These are phyloP conservation scores for Rosa multiflora DNA, from an alignment of 306 rosid genomes.

Conservation along the genomic window DNA sequence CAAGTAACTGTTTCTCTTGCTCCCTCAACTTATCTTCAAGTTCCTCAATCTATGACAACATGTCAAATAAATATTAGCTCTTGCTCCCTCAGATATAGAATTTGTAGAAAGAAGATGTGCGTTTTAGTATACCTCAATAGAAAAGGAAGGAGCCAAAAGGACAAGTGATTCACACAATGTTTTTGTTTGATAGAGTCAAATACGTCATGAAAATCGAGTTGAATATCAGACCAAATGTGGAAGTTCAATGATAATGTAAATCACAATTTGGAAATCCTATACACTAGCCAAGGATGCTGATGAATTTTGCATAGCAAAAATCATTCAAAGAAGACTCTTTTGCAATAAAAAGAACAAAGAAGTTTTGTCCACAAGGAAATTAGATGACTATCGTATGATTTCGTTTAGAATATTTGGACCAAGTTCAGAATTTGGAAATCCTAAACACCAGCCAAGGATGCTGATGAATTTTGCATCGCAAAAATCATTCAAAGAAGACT, in stretches of 20 bases:
- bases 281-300: neutral
- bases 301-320: neutral
- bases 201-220: neutral
- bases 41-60: slow-evolving; percentile 61
- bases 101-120: neutral
- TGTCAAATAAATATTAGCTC: slow-evolving; percentile 14
- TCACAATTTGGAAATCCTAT: neutral
- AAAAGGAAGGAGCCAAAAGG: neutral
- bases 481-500: neutral
- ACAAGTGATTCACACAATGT: neutral
- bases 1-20: slow-evolving; percentile 40
- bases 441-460: neutral
- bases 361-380: neutral
- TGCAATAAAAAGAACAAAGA: neutral
- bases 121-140: neutral
- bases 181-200: neutral
- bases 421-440: neutral
- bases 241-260: neutral
- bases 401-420: neutral
- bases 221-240: neutral
- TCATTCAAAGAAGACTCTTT: neutral
- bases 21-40: slow-evolving; percentile 60
- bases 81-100: neutral
- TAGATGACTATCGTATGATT: neutral
- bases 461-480: neutral